Conservation (phyloP, 371 early-diverging fungal species). For the Mortierella sp. region DNA sequence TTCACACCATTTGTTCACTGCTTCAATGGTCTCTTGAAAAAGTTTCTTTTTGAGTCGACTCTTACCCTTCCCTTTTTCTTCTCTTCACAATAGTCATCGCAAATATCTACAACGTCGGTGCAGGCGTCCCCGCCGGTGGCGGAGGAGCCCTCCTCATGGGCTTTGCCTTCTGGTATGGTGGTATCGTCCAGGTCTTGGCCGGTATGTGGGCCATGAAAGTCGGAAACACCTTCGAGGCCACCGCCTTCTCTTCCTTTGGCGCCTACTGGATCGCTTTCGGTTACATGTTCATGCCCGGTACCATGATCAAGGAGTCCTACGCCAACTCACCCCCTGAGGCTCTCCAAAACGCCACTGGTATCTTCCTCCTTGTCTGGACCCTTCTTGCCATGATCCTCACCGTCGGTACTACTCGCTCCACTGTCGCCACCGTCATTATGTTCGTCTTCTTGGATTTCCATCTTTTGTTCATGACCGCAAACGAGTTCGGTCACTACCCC, state of each 20-base stretch:
- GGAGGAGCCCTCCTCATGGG: conserved; percentile 72
- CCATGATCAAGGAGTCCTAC: conserved; percentile 34
- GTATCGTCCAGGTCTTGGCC: conserved; percentile 78
- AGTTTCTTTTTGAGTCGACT: background rate
- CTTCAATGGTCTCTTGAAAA: background rate
- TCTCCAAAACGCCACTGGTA: conserved; percentile 45
- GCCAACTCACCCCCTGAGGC: conserved; percentile 14
- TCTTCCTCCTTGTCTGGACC: conserved; percentile 50
- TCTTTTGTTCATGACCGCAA: conserved; percentile 31
- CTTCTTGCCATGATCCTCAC: conserved; percentile 53
- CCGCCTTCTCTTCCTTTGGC: conserved; percentile 65
- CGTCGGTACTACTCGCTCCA: conserved; percentile 48
- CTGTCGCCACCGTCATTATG: conserved; percentile 35
- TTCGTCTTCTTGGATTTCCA: conserved; percentile 46
- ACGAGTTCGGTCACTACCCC: conserved; percentile 31
- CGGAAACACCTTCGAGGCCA: conserved; percentile 67
- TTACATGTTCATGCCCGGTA: conserved; percentile 47
- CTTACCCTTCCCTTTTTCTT: background rate
- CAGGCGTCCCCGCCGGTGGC: conserved; percentile 67
- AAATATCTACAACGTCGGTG: conserved; percentile 74
- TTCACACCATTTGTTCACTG: background rate
- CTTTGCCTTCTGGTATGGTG: conserved; percentile 86
- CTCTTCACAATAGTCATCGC: conserved; percentile 26
- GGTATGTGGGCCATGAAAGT: conserved; percentile 64
- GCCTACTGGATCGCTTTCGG: conserved; percentile 64